Conservation (phyloP, 1,139 yeast genomes). For the Nematodospora anomalae region DNA sequence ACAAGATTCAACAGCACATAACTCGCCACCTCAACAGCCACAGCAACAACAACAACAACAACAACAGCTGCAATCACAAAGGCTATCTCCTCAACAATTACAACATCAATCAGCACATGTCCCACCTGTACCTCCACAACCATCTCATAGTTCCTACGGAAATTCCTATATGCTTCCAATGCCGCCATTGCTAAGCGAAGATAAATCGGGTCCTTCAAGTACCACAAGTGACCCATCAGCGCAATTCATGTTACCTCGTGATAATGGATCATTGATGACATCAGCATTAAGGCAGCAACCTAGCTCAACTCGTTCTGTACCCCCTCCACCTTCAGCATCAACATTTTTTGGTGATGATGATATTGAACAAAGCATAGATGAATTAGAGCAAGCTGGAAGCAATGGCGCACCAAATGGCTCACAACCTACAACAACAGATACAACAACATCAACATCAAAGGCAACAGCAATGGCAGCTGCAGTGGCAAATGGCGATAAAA, state of each 20-base stretch:
- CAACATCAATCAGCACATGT: slow-evolving; percentile 11
- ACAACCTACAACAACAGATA: slow-evolving; percentile 1
- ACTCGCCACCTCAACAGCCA: slow-evolving; percentile 1
- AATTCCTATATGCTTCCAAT: slow-evolving; percentile 21
- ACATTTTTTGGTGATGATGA: slow-evolving; percentile 15
- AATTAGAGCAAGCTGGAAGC: slow-evolving; percentile 8
- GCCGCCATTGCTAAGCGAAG: slow-evolving; percentile 18
- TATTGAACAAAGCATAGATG: slow-evolving; percentile 14
- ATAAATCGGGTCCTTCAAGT: slow-evolving; percentile 3
- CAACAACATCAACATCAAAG: not conserved
- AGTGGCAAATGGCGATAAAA: not conserved
- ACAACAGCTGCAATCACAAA: slow-evolving; percentile 5
- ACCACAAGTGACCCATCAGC: slow-evolving; percentile 10
- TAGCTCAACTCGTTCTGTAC: slow-evolving; percentile 4
- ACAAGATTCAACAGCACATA: slow-evolving; percentile 6
- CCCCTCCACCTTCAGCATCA: slow-evolving; percentile 7
- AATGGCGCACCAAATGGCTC: slow-evolving; percentile 1
- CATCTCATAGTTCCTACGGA: slow-evolving; percentile 3
- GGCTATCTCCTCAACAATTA: slow-evolving; percentile 5
- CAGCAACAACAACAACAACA: slow-evolving; percentile 8
- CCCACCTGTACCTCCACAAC: not conserved
- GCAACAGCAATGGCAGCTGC: not conserved
- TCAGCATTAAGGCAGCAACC: slow-evolving; percentile 16
- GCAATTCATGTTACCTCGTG: slow-evolving; percentile 15
- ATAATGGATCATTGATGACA: slow-evolving; percentile 12